A percentile compares a stretch with the other conserved stretches of the same genome.
phyloP scores from a whole-genome alignment of 768 basidiomycete species.

The Paxillus ammoniavirescens region DNA sequence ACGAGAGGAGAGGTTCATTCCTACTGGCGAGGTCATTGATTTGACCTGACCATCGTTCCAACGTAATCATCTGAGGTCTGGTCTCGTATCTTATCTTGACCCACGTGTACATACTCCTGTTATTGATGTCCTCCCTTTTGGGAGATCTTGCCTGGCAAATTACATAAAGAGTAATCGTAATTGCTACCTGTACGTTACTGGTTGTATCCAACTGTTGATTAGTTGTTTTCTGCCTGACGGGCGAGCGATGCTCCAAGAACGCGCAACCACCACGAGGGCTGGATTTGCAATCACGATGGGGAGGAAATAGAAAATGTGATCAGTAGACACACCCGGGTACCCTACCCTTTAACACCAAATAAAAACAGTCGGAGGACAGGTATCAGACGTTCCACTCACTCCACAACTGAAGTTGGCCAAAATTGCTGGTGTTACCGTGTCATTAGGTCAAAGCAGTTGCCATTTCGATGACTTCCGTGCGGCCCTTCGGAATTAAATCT shows the following conservation, averaged over 20 bases:
- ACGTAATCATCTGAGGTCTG: background rate
- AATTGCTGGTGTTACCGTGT: background rate
- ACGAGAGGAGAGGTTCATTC: slow-evolving; percentile 16
- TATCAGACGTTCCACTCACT: background rate
- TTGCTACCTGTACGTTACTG: too few relatives aligned
- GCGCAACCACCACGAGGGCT: too few relatives aligned
- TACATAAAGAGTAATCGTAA: too few relatives aligned
- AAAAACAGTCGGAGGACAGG: background rate
- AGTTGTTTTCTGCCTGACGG: too few relatives aligned
- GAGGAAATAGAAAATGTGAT: too few relatives aligned
- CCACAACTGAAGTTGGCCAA: background rate
- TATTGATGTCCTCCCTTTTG: too few relatives aligned
- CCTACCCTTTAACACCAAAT: background rate
- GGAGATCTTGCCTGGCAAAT: too few relatives aligned
- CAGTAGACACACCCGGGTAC: too few relatives aligned
- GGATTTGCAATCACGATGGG: too few relatives aligned
- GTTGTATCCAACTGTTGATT: too few relatives aligned
- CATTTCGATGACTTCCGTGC: background rate
- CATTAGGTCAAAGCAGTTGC: background rate
- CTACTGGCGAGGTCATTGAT: slow-evolving; percentile 28
- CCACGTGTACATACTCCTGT: background rate
- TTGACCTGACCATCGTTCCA: slow-evolving; percentile 21
- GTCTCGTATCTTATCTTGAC: background rate
- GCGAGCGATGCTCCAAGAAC: too few relatives aligned
- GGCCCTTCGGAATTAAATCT: background rate